A percentile compares a stretch with the other conserved stretches of the same genome.
Evolutionary conservation across 495 filamentous ascomycete genomes (phyloP).

Genomic region (Halenospora varia): DNA sequence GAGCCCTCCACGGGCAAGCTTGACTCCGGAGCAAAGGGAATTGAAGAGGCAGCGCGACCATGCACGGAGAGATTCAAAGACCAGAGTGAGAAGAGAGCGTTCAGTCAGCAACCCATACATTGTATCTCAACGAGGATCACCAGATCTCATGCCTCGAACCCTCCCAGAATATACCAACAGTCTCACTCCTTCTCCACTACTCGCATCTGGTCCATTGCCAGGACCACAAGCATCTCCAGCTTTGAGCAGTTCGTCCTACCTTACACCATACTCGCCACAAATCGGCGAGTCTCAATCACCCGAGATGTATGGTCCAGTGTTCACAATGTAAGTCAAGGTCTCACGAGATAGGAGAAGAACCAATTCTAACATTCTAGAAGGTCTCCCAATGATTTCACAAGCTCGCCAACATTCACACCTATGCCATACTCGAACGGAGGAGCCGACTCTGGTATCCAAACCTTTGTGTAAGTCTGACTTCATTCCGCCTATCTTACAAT

Average conservation of each 20-base stretch:
- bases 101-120: constrained; percentile 26
- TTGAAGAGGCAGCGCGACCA: constrained; percentile 25
- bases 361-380: constrained; percentile 7
- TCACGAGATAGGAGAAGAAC: neutral
- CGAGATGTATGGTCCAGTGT: constrained; percentile 23
- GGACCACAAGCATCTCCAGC: constrained; percentile 17
- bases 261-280: constrained; percentile 15
- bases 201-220: constrained; percentile 18
- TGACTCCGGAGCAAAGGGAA: constrained; percentile 28
- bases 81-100: constrained; percentile 21
- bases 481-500: neutral
- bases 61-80: constrained; percentile 25
- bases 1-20: constrained; percentile 22
- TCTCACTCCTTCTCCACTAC: constrained; percentile 23
- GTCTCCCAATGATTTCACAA: constrained; percentile 20
- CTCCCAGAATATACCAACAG: constrained; percentile 20
- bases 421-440: constrained; percentile 14
- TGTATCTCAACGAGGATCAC: constrained; percentile 20
- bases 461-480: constrained; percentile 10
- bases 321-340: constrained; percentile 20
- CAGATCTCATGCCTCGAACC: constrained; percentile 19
- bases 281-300: constrained; percentile 7
- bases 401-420: constrained; percentile 9
- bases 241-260: constrained; percentile 14
- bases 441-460: constrained; percentile 11